Evolutionary conservation across 75 land plant genomes (phyloP).

Genomic region (Cryptomeria japonica): DNA sequence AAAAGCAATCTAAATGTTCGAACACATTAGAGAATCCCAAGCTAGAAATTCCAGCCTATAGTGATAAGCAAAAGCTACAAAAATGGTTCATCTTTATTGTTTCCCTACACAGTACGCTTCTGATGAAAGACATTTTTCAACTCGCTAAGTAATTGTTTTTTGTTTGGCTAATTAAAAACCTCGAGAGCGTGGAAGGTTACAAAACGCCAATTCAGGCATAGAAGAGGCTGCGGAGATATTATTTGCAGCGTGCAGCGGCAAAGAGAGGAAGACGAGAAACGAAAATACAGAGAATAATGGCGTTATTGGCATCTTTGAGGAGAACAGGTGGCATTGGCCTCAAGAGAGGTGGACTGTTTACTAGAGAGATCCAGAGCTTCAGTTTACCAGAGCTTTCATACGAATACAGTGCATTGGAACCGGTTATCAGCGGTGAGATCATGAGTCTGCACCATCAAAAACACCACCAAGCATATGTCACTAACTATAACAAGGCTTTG

Average conservation of each 20-base stretch:
- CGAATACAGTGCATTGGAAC: conserved; percentile 93
- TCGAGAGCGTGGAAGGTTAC: not conserved
- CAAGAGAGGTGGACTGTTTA: not conserved
- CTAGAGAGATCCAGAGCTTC: conserved; percentile 24
- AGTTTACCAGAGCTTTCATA: conserved; percentile 72
- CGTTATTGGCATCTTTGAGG: not conserved
- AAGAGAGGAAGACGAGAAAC: not conserved
- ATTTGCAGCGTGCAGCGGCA: not conserved
- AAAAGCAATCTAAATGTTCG: too few species aligned
- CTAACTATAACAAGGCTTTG: conserved; percentile 85
- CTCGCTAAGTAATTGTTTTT: too few species aligned
- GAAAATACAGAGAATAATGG: not conserved
- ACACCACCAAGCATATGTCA: conserved; percentile 93
- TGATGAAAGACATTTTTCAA: too few species aligned
- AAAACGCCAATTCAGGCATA: not conserved
- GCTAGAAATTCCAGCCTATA: too few species aligned
- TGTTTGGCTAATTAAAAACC: too few species aligned
- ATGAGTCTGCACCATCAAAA: conserved; percentile 96
- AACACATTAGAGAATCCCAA: too few species aligned
- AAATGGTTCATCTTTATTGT: too few species aligned
- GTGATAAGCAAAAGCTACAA: too few species aligned
- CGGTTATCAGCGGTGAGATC: conserved; percentile 90
- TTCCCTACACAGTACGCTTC: too few species aligned
- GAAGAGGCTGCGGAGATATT: not conserved
- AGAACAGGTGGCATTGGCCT: not conserved